phyloP scores from a whole-genome alignment of 2,329 filamentous ascomycete species.

The Botryotinia calthae region DNA sequence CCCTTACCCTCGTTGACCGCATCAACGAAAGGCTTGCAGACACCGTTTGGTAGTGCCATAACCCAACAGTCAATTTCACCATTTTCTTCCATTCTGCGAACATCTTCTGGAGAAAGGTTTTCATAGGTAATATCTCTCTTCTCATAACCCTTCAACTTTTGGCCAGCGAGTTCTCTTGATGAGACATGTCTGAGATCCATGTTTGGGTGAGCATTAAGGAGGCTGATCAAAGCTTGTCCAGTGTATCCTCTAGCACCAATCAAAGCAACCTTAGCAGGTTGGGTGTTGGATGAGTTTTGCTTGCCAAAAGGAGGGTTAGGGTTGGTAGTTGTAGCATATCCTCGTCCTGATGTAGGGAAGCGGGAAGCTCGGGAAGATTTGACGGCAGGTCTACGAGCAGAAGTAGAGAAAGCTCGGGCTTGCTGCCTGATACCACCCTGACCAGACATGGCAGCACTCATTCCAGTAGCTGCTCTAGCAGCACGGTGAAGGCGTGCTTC shows the following conservation, averaged over 20 bases:
- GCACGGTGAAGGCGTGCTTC: constrained; percentile 81
- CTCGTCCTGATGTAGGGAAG: constrained; percentile 40
- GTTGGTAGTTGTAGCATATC: constrained; percentile 68
- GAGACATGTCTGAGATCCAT: constrained; percentile 91
- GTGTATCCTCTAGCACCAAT: constrained; percentile 95
- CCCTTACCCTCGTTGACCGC: constrained; percentile 71
- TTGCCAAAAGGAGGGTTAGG: constrained; percentile 86
- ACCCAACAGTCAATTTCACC: constrained; percentile 94
- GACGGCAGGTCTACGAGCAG: constrained; percentile 43
- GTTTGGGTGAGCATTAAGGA: constrained; percentile 83
- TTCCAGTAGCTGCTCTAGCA: constrained; percentile 64
- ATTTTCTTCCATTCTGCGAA: constrained; percentile 77
- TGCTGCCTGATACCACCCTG: constrained; percentile 55
- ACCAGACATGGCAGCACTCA: constrained; percentile 46
- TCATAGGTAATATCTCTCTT: constrained; percentile 93
- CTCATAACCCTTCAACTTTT: constrained; percentile 83
- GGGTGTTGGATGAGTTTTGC: constrained; percentile 81
- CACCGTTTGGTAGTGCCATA: constrained; percentile 93
- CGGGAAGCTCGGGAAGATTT: constrained; percentile 23
- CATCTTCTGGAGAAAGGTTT: constrained; percentile 82
- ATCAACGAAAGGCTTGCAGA: constrained; percentile 91
- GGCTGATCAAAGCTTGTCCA: constrained; percentile 81
- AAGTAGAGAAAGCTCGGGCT: constrained; percentile 66
- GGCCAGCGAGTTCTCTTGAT: constrained; percentile 84
- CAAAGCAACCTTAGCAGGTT: constrained; percentile 75